Conservation (phyloP, 78 protist genomes). For the Dictyostelium purpureum region DNA sequence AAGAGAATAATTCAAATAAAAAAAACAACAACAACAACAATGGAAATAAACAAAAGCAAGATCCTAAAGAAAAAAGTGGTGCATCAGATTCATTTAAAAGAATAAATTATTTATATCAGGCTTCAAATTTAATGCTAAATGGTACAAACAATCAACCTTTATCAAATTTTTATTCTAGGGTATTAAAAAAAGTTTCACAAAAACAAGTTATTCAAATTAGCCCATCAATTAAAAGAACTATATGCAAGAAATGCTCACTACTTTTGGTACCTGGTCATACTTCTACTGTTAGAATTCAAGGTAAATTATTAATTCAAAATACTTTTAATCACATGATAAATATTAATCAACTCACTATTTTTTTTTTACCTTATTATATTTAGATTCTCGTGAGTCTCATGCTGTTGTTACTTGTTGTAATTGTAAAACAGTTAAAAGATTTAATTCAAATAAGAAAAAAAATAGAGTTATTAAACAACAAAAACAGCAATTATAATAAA, state of each 20-base stretch:
- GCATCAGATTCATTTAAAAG: slow-evolving; percentile 18
- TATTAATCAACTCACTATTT: no score
- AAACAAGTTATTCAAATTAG: slow-evolving; percentile 37
- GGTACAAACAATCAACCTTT: background rate
- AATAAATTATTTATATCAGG: slow-evolving; percentile 61
- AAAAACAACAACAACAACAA: background rate
- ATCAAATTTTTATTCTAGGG: slow-evolving; percentile 27
- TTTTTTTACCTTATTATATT: background rate
- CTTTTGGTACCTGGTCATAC: slow-evolving; percentile 57
- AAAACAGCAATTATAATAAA: background rate
- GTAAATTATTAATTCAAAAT: background rate
- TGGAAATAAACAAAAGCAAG: background rate
- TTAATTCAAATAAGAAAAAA: background rate
- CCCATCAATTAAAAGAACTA: slow-evolving; percentile 16
- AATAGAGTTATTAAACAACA: background rate
- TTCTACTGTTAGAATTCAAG: slow-evolving; percentile 46
- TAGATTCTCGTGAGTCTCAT: slow-evolving; percentile 55
- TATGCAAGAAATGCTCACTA: slow-evolving; percentile 50
- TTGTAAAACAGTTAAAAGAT: slow-evolving; percentile 55
- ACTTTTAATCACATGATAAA: background rate
- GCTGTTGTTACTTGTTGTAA: slow-evolving; percentile 17
- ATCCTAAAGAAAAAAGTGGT: no score
- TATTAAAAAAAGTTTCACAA: slow-evolving; percentile 7
- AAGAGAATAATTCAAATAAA: background rate
- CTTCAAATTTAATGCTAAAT: slow-evolving; percentile 4